Evolutionary conservation across 257 asterid species (phyloP).

Genomic region (Hygrophila difformis): DNA sequence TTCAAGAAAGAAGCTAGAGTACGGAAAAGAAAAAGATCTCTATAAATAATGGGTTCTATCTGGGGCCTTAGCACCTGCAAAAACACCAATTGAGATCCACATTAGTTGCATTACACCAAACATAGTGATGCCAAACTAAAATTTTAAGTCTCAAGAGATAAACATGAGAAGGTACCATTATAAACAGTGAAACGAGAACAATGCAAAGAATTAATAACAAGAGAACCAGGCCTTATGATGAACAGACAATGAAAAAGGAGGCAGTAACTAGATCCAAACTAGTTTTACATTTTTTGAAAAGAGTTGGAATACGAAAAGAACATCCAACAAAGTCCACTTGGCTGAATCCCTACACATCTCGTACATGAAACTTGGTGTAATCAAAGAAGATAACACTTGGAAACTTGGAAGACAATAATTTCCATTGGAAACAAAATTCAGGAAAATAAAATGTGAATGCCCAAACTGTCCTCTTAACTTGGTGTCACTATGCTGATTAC

Average conservation of each 20-base stretch:
- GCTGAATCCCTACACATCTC: background rate
- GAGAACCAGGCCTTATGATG: too few relatives aligned
- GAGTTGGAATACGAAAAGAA: slow-evolving; percentile 11
- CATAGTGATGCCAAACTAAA: background rate
- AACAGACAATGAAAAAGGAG: too few relatives aligned
- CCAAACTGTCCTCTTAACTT: background rate
- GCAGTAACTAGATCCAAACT: too few relatives aligned
- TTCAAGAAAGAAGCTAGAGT: slow-evolving; percentile 96
- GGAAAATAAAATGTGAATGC: slow-evolving; percentile 3
- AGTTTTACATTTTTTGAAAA: slow-evolving; percentile 5
- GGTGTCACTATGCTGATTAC: too few relatives aligned
- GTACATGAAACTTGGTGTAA: background rate
- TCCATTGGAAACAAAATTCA: background rate
- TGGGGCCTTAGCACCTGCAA: slow-evolving; percentile 92
- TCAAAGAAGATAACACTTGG: background rate
- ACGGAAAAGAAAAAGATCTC: slow-evolving; percentile 97
- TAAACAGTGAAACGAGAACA: too few relatives aligned
- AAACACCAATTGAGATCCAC: slow-evolving; percentile 13
- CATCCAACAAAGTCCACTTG: background rate
- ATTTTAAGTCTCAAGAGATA: background rate
- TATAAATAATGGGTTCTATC: slow-evolving; percentile 94
- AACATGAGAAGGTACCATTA: too few relatives aligned
- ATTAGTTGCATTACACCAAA: background rate
- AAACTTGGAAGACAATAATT: background rate
- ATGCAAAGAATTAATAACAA: too few relatives aligned